Conservation (phyloP, 768 basidiomycete genomes). For the Clitopilus hobsonii region DNA sequence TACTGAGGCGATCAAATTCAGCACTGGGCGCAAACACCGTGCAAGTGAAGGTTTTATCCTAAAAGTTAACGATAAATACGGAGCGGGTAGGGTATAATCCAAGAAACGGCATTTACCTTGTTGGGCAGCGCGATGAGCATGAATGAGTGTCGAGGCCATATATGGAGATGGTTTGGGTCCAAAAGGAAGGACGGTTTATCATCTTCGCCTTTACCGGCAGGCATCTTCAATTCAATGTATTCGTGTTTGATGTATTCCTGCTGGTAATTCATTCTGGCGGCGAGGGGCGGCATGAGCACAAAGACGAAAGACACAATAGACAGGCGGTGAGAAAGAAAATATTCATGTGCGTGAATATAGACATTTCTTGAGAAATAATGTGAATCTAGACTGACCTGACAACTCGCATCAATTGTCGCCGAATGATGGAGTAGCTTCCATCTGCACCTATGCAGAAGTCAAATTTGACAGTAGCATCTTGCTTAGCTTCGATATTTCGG, state of each 20-base stretch:
- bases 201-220: conserved; percentile 59
- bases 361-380: conserved; percentile 13
- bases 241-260: conserved; percentile 95
- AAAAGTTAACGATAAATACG: not conserved
- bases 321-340: conserved; percentile 16
- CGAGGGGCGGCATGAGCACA: conserved; percentile 16
- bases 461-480: conserved; percentile 48
- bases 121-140: conserved; percentile 99
- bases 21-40: conserved; percentile 88
- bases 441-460: conserved; percentile 90
- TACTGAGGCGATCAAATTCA: conserved; percentile 65
- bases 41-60: conserved; percentile 98
- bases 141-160: conserved; percentile 98
- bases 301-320: conserved; percentile 23
- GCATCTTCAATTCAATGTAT: conserved; percentile 96
- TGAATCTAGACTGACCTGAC: conserved; percentile 59
- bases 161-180: conserved; percentile 95
- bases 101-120: conserved; percentile 60
- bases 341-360: too few species aligned
- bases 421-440: conserved; percentile 88
- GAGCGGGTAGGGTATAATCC: conserved; percentile 17
- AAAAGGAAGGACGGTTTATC: conserved; percentile 73
- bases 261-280: conserved; percentile 83
- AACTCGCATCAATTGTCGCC: conserved; percentile 93
- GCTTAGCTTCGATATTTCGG: conserved; percentile 37